Base-by-base conservation (phyloP, 129 eudicot species). In the Flaveria linearis region DNA sequence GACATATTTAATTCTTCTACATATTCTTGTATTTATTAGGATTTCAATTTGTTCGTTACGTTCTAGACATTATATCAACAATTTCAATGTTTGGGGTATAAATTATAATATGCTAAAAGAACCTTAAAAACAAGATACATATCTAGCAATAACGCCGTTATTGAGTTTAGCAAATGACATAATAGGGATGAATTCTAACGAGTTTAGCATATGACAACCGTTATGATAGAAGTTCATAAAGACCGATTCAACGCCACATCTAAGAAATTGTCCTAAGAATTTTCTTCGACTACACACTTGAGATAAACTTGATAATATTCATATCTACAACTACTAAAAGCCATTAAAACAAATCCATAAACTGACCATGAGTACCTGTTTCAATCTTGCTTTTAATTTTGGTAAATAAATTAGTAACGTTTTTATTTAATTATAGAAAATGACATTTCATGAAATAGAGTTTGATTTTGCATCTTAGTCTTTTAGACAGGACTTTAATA, bases 401-500 rank as follows among this genome's bases (percentile, higher is more conserved):
- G 8, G 16, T 25, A 61, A 26, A 61, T 61, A 13, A 22, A 5
- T 61, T 61, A 26, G 13, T 25, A 58, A 14, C 41, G n/a, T 55
- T 28, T 78, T 60, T 28, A 69, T 58, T 28, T 62, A 61, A 60
- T 58, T 50, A 71, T 30, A 36, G 82, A 78, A 47, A 78, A 60
- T 58, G 82, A 70, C 82, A 70, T 61, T 45, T 70, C 82, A 78
- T 47, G 61, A 41, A 49, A 15, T 28, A 70, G 71, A 60, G 82
- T 69, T 78, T 28, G 51, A 69, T 57, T 69, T 78, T 70, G 82
- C 39, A 58, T 58, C 50, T 70, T 70, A 30, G 64, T 60, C 9
- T 58, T 62, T 70, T 70, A 30, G 64, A 71, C 14, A 60, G 71
- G 39, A 72, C 65, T 60, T 58, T 62, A 47, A 46, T 47, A 70